Evolutionary conservation across 345 rosid genomes (phyloP), one percentile per base, ranked within the genome.

Genomic region (Eucalyptus pauciflora): DNA sequence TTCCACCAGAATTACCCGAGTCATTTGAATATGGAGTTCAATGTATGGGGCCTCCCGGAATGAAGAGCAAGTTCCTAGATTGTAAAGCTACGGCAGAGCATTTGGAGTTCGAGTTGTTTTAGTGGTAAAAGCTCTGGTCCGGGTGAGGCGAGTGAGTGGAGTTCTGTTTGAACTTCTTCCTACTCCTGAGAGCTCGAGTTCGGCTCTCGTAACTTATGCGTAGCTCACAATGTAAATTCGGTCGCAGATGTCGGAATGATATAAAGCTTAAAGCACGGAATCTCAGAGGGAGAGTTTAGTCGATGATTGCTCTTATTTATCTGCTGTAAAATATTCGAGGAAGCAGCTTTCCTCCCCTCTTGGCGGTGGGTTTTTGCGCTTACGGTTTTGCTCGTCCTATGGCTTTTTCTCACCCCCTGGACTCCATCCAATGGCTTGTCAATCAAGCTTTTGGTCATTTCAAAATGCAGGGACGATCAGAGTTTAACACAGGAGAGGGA

Each of bases 101-200:
- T 90, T 96, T 96, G 50, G 98, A 97, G 93, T 96, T 97, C 88
- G 99, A 97, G 94, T 89, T 95, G 91, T 97, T 97, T 92, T 97
- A 94, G 94, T 51, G 50, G 50, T 80, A 51, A 56, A 49, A 48
- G 51, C 52, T 69, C 49, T 46, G 18, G 60, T 43, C 52, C 9
- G 15, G 87, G 13, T 31, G 6, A 25, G 15, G 58, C 60, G 1
- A 31, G 43, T 52, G 56, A 52, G 56, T 67, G 46, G 22, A 51
- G n/a, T 29, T 88, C 89, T 15, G 10, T 41, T 15, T n/a, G 49
- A 33, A 13, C 64, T 86, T 62, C 67, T 56, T 62, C 67, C 69
- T 87, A 20, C 43, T 46, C 48, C 2, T 17, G 22, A n/a, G 31
- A 64, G 54, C 33, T 48, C 18, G 18, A 50, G 31, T 87, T 62